Evolutionary conservation across 2,329 filamentous ascomycete species (phyloP).

Genomic region (Metarhizium sp.): DNA sequence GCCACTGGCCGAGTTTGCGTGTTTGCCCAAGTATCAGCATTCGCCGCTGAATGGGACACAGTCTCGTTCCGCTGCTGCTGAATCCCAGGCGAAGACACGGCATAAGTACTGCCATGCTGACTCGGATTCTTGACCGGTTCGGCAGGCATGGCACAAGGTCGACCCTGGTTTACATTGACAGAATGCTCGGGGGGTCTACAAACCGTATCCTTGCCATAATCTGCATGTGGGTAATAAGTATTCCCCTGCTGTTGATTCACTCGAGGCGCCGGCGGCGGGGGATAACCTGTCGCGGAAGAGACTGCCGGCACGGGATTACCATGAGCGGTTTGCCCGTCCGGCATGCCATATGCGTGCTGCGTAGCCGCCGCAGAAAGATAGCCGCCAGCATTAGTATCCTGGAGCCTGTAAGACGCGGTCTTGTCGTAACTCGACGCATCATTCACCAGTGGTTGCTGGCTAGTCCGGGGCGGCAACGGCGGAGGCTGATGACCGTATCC

Average conservation of each 20-base stretch:
- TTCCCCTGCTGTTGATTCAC: not conserved
- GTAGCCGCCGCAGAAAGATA: not conserved
- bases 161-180: not conserved
- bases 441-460: not conserved
- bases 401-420: not conserved
- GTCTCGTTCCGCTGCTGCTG: not conserved
- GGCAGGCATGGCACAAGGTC: not conserved
- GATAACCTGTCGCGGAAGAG: not conserved
- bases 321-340: not conserved
- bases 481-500: not conserved
- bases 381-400: not conserved
- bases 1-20: not conserved
- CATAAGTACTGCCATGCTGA: not conserved
- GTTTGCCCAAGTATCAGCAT: not conserved
- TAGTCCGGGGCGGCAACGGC: not conserved
- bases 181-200: not conserved
- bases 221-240: not conserved
- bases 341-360: not conserved
- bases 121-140: not conserved
- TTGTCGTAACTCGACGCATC: not conserved
- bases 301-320: fast-evolving
- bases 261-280: not conserved
- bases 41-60: not conserved
- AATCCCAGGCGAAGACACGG: not conserved
- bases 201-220: not conserved